Conservation (phyloP, 2,329 filamentous ascomycete genomes). For the Akanthomyces muscarius region DNA sequence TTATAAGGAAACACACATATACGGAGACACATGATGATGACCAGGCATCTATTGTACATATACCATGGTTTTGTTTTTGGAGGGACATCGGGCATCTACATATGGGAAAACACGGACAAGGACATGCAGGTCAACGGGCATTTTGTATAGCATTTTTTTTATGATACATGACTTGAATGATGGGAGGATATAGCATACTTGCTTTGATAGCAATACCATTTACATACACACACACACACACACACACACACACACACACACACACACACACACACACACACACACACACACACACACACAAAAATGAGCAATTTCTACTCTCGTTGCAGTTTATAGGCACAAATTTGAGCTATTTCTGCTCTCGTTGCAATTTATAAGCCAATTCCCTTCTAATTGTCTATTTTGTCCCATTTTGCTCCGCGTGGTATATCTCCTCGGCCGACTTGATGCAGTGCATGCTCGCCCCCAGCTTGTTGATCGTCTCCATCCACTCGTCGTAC, state of each 20-base stretch:
- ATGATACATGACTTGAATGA: not conserved
- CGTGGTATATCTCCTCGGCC: conserved; percentile 65
- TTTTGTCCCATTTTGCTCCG: conserved; percentile 26
- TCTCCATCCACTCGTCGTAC: conserved; percentile 92
- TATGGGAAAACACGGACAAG: not conserved
- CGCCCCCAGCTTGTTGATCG: conserved; percentile 86
- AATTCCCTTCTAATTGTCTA: not conserved
- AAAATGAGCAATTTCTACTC: not conserved
- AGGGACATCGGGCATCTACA: not conserved
- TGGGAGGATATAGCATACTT: not conserved
- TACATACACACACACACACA: not conserved
- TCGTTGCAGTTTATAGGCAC: not conserved
- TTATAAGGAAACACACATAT: not conserved
- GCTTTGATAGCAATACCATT: conserved; percentile 3
- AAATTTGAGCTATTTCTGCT: not conserved
- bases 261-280: not conserved
- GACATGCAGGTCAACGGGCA: not conserved
- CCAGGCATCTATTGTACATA: not conserved
- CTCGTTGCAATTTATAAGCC: not conserved
- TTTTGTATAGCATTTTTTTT: not conserved
- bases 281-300: not conserved
- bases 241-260: not conserved
- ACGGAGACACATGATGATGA: not conserved
- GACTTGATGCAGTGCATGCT: conserved; percentile 85
- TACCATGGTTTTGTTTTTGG: not conserved